Base-by-base conservation (phyloP, 495 filamentous ascomycete species). In the Aspergillus homomorphus region DNA sequence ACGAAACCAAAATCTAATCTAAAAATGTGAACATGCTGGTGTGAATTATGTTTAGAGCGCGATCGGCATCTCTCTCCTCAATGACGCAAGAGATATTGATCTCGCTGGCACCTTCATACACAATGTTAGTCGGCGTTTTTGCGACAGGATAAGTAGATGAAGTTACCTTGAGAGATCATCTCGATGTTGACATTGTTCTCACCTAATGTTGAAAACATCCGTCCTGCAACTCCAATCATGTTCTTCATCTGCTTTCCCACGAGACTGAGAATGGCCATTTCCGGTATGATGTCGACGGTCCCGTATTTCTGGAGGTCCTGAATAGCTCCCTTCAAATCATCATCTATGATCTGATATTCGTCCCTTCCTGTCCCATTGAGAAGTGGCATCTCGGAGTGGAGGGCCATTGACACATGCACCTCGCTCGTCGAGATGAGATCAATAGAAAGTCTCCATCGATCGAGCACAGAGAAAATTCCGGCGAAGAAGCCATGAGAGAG, bases 61-160 rank as follows among this genome's bases (percentile, higher is more conserved):
- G 84, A 55, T 90, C 88, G 42, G 92, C 92, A 60, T 96, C 90
- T 64, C 88, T 81, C 64, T 90, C 90, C 65, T 94, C 90, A 64
- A 98, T 95, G 8, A 98, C 94, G 71, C 94, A 98, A 15, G 90
- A 94, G 54, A 98, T 98, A 71, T 96, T 97, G 75, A 98, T 98
- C 78, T 98, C 94, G 66, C 92, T 96, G 45, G 92, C 91, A 57
- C 93, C 94, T 96, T 30, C 20, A 62, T 57, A 8, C n/a, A 21
- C 26, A 55, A 19, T 50, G 26, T 24, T 8, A 16, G 48, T 74
- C 50, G 74, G 67, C 57, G 53, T 24, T 44, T 43, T 48, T 18
- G 33, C 24, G 61, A 56, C n/a, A 50, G 18, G 26, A 62, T 44
- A 46, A 38, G 41, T n/a, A n/a, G 24, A 53, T 48, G 57, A 50